Percentiles rank a stretch among this genome's conserved stretches.
phyloP scores from a whole-genome alignment of 108 stramenopile species.

The Nitzschia palea region DNA sequence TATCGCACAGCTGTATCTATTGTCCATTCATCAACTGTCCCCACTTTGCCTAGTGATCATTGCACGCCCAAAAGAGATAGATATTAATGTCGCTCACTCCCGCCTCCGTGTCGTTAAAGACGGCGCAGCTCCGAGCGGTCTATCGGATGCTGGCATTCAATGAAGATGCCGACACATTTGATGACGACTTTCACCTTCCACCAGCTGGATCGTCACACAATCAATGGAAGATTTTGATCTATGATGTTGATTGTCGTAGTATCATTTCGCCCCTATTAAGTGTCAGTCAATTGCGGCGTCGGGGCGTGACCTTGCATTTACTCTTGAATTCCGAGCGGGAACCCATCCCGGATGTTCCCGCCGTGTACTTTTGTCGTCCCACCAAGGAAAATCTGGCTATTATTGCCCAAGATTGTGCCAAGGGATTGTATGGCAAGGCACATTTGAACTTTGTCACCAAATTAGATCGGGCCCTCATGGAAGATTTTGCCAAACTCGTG shows the following conservation, averaged over 20 bases:
- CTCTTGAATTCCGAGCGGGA: conserved; percentile 89
- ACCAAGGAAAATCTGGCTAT: conserved; percentile 87
- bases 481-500: conserved; percentile 89
- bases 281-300: conserved; percentile 90
- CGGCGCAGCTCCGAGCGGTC: conserved; percentile 73
- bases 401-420: conserved; percentile 88
- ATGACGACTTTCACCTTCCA: conserved; percentile 42
- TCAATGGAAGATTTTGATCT: conserved; percentile 98
- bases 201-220: conserved; percentile 71
- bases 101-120: conserved; percentile 55
- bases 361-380: conserved; percentile 94
- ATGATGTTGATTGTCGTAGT: conserved; percentile 91
- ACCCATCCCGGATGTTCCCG: conserved; percentile 96
- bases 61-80: too few relatives aligned
- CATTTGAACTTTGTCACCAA: conserved; percentile 88
- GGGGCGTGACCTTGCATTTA: conserved; percentile 96
- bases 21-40: too few relatives aligned
- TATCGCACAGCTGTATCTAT: too few relatives aligned
- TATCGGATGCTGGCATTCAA: conserved; percentile 80
- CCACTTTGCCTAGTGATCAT: too few relatives aligned
- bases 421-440: conserved; percentile 70
- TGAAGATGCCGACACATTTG: conserved; percentile 40
- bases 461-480: conserved; percentile 90
- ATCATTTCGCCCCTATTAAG: conserved; percentile 95
- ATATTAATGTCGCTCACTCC: conserved; percentile 27